These are phyloP conservation scores for Aspergillus aculeatinus DNA, from an alignment of 2,329 filamentous ascomycete genomes.

Conservation along the genomic window DNA sequence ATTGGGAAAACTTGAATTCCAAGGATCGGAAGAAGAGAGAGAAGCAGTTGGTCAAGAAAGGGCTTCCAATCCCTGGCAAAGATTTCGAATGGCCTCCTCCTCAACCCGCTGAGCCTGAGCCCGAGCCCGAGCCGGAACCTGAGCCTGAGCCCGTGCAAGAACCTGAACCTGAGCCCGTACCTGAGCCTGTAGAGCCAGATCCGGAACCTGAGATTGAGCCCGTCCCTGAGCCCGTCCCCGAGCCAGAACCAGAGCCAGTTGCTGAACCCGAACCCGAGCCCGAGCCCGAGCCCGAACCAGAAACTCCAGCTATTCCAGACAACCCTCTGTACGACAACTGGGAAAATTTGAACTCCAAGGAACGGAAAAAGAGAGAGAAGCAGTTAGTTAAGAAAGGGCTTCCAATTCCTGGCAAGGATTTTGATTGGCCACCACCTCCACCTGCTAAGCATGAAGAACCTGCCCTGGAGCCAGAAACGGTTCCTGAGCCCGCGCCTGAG, in stretches of 20 bases:
- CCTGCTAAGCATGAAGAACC: constrained; percentile 2
- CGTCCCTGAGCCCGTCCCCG: constrained; percentile 22
- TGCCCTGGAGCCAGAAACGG: constrained; percentile 27
- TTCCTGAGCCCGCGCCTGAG: constrained; percentile 9
- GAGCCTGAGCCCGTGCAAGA: constrained; percentile 20
- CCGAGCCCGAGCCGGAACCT: constrained; percentile 25
- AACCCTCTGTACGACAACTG: constrained; percentile 22
- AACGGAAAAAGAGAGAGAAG: constrained; percentile 22
- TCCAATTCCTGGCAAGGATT: constrained; percentile 28
- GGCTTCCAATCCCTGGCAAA: constrained; percentile 31
- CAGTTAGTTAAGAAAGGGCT: constrained; percentile 17
- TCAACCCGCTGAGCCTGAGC: constrained; percentile 21
- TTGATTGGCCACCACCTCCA: constrained; percentile 23
- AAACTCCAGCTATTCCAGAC: constrained; percentile 23
- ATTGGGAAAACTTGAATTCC: constrained; percentile 35
- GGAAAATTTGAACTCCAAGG: constrained; percentile 17
- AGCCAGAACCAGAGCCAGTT: constrained; percentile 18
- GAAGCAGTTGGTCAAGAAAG: constrained; percentile 28
- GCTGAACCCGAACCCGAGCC: constrained; percentile 28
- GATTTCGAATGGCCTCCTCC: constrained; percentile 28
- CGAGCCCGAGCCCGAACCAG: constrained; percentile 34
- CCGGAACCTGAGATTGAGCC: constrained; percentile 24
- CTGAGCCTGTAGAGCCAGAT: constrained; percentile 14
- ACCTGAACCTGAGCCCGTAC: constrained; percentile 30
- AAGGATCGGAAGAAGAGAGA: constrained; percentile 50